Evolutionary conservation across 257 asterid species (phyloP).

Genomic region (Plectranthus barbatus): DNA sequence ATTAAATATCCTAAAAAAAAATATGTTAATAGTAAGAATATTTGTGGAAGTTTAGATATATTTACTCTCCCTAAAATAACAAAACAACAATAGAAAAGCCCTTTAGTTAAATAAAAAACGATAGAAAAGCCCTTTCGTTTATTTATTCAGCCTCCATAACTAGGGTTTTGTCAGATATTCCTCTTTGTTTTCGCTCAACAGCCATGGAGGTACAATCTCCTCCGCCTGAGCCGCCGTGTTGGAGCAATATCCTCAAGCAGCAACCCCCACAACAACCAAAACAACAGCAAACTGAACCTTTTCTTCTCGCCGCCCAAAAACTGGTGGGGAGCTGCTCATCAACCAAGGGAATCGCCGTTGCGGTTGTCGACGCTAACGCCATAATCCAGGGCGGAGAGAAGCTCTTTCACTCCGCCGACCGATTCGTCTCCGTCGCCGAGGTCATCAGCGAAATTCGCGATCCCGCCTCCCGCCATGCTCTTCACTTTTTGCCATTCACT

Average conservation of each 20-base stretch:
- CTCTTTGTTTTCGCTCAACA: not conserved
- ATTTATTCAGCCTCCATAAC: not conserved
- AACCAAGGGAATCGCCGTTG: conserved; percentile 72
- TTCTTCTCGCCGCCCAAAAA: conserved; percentile 11
- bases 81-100: no score
- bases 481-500: conserved; percentile 47
- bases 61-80: no score
- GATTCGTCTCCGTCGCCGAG: no score
- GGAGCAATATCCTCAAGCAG: conserved; percentile 63
- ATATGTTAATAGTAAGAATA: no score
- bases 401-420: no score
- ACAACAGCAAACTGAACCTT: not conserved
- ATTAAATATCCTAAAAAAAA: no score
- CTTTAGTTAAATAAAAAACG: no score
- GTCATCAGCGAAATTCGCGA: no score
- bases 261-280: no score
- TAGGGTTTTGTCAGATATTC: conserved; percentile 24
- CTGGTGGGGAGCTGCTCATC: conserved; percentile 76
- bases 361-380: conserved; percentile 94
- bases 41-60: no score
- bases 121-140: no score
- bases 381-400: conserved; percentile 79
- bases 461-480: no score
- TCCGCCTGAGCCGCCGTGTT: conserved; percentile 36
- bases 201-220: conserved; percentile 49